Evolutionary conservation across 2,329 filamentous ascomycete species (phyloP).

Genomic region (Alternaria hordeiaustralica): DNA sequence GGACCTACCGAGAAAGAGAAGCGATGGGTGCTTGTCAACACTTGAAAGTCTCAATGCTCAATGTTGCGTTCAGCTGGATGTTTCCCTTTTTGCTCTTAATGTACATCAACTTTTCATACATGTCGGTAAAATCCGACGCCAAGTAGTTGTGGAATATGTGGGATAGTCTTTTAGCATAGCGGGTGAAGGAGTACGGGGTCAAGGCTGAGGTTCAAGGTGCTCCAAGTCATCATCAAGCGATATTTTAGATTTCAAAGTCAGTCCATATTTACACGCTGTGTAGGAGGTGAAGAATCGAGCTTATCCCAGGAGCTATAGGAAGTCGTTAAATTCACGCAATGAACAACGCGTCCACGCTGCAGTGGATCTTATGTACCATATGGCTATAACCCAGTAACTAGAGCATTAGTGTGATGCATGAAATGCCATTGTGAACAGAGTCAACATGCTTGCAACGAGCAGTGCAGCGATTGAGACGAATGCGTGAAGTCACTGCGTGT

Average conservation of each 20-base stretch:
- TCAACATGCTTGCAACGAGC: neutral
- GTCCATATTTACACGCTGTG: neutral
- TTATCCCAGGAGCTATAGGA: neutral
- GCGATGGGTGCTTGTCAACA: conserved; percentile 60
- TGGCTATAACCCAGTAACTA: neutral
- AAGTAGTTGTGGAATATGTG: neutral
- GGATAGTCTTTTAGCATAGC: conserved; percentile 1
- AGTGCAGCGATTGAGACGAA: neutral
- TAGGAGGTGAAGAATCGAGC: neutral
- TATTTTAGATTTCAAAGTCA: neutral
- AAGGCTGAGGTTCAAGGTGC: neutral
- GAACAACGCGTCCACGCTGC: neutral
- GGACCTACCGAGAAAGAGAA: conserved; percentile 69
- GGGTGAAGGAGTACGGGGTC: conserved; percentile 1
- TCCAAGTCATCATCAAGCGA: neutral
- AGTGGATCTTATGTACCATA: neutral
- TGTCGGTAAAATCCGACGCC: neutral
- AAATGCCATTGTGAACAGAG: neutral
- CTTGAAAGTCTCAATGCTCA: conserved; percentile 7
- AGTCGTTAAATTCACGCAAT: neutral
- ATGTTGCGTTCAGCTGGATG: neutral
- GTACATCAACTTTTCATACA: neutral
- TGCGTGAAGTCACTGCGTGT: neutral
- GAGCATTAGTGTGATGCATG: neutral
- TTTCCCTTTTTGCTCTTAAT: neutral